Percentiles rank a stretch among this genome's conserved stretches.
Conservation (phyloP, 2,329 filamentous ascomycete genomes). For the Elsinoe australis region DNA sequence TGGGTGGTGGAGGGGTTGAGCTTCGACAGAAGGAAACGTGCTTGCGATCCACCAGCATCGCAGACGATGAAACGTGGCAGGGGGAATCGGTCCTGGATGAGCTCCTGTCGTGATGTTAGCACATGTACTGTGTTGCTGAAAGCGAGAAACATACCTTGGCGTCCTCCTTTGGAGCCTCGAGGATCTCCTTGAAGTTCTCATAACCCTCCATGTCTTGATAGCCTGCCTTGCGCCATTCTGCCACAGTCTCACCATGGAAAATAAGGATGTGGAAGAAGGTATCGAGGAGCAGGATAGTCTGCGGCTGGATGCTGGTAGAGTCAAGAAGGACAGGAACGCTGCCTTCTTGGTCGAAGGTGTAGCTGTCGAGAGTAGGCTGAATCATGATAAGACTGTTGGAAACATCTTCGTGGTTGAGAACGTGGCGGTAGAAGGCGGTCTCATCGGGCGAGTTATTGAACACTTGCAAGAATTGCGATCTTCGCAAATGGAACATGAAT, state of each 20-base stretch:
- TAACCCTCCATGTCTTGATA: constrained; percentile 98
- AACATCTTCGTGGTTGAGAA: constrained; percentile 94
- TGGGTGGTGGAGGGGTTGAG: constrained; percentile 97
- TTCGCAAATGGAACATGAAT: constrained; percentile 98
- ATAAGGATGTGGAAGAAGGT: constrained; percentile 99
- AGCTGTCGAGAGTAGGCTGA: constrained; percentile 92
- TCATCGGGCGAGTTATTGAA: constrained; percentile 99
- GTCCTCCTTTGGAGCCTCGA: constrained; percentile 94
- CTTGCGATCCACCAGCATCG: constrained; percentile 95
- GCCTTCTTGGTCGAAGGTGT: constrained; percentile 92
- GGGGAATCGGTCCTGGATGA: constrained; percentile 97
- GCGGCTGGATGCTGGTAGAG: constrained; percentile 90
- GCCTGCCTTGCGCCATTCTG: constrained; percentile 94
- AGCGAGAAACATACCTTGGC: constrained; percentile 60
- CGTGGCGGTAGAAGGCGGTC: constrained; percentile 96
- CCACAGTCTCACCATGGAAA: constrained; percentile 96
- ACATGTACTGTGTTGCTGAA: background rate
- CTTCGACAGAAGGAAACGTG: constrained; percentile 92
- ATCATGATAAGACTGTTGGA: constrained; percentile 98
- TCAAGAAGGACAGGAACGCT: constrained; percentile 90
- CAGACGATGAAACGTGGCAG: constrained; percentile 97
- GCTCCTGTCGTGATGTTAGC: constrained; percentile 52
- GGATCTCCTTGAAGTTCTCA: constrained; percentile 81
- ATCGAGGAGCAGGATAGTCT: constrained; percentile 87
- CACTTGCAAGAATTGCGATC: constrained; percentile 95